Percentiles rank a stretch among this genome's conserved stretches.
phyloP scores from a whole-genome alignment of 495 filamentous ascomycete genomes.

The Physcia stellaris region DNA sequence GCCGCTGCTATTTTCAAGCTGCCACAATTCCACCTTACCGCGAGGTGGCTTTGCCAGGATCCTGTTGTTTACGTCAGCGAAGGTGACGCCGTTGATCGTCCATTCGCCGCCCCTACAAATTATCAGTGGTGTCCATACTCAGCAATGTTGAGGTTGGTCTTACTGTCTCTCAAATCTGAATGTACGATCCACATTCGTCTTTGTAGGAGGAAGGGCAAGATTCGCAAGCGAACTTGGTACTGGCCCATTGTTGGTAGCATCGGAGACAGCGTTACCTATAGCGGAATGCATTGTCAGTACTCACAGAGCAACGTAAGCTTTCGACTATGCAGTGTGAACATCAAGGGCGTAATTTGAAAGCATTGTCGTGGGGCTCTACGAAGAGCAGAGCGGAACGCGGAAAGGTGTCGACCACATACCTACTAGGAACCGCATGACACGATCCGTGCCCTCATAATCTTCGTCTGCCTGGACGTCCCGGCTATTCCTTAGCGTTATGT shows the following conservation, averaged over 20 bases:
- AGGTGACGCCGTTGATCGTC: neutral
- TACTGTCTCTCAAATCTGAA: constrained; percentile 28
- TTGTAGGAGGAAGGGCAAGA: constrained; percentile 22
- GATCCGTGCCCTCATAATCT: constrained; percentile 33
- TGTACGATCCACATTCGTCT: constrained; percentile 23
- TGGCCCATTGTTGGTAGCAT: constrained; percentile 19
- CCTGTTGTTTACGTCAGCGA: neutral
- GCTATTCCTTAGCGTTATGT: constrained; percentile 32
- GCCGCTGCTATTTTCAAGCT: neutral
- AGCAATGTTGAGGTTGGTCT: neutral
- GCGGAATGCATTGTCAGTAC: too few relatives aligned
- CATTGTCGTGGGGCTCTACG: too few relatives aligned
- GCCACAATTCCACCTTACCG: neutral
- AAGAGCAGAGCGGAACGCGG: too few relatives aligned
- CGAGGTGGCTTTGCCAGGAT: neutral
- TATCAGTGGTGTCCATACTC: neutral
- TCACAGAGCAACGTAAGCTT: too few relatives aligned
- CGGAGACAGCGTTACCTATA: constrained; percentile 22
- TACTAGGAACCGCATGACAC: constrained; percentile 41
- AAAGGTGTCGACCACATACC: too few relatives aligned
- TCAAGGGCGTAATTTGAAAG: too few relatives aligned
- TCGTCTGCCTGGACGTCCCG: constrained; percentile 27
- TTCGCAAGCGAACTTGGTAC: constrained; percentile 19
- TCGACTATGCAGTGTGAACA: too few relatives aligned
- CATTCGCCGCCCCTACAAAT: neutral